These are phyloP conservation scores for Candida mattraensis DNA, from an alignment of 805 yeast genomes.

Conservation along the genomic window DNA sequence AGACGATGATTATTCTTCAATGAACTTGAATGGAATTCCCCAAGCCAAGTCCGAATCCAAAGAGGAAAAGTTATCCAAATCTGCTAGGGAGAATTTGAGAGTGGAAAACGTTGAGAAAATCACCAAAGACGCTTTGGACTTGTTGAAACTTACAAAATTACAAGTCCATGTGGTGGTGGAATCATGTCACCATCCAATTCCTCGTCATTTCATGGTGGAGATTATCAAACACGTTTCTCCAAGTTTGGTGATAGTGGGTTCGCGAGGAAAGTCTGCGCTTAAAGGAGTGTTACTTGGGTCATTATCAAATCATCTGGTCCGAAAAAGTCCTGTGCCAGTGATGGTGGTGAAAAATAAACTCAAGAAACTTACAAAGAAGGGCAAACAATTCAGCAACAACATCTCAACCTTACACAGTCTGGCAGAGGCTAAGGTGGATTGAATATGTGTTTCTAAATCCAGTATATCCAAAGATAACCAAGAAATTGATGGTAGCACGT, in stretches of 20 bases:
- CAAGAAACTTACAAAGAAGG: conserved; percentile 62
- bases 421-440: conserved; percentile 42
- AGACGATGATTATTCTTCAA: conserved; percentile 37
- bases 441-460: conserved; percentile 3
- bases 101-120: conserved; percentile 43
- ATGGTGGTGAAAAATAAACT: conserved; percentile 77
- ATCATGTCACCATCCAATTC: conserved; percentile 73
- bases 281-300: conserved; percentile 76
- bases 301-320: conserved; percentile 68
- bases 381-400: conserved; percentile 53
- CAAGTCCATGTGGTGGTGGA: conserved; percentile 74
- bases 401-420: conserved; percentile 48
- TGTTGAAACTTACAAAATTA: conserved; percentile 63
- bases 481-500: background rate
- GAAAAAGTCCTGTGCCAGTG: conserved; percentile 71
- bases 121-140: conserved; percentile 38
- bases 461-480: conserved; percentile 4
- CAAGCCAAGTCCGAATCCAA: conserved; percentile 10
- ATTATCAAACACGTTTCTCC: conserved; percentile 71
- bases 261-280: conserved; percentile 69
- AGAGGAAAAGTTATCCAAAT: conserved; percentile 17
- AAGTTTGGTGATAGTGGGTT: conserved; percentile 72
- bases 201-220: conserved; percentile 68
- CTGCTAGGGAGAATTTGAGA: conserved; percentile 38
- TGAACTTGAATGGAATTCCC: conserved; percentile 37